phyloP scores from a whole-genome alignment of 164 flowering plant genomes.

The Stephania japonica region DNA sequence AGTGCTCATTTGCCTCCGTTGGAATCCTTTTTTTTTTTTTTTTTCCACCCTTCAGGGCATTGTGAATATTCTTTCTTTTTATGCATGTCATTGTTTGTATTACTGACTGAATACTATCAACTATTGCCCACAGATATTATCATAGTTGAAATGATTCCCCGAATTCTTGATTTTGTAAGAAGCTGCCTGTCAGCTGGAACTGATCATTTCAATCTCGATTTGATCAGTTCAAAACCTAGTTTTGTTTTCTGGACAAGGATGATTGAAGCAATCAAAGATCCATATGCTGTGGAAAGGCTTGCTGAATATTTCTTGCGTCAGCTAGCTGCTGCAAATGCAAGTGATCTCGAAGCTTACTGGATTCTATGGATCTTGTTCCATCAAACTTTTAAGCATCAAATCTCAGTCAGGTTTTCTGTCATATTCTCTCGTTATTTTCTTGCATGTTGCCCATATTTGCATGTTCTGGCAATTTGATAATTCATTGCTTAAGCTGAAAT shows the following conservation, averaged over 20 bases:
- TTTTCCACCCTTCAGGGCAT: neutral
- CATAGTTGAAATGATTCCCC: conserved; percentile 49
- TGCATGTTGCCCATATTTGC: neutral
- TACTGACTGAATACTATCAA: neutral
- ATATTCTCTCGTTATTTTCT: conserved; percentile 3
- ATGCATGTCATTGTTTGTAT: neutral
- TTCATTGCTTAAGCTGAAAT: neutral
- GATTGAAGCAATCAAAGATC: conserved; percentile 66
- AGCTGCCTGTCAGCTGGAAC: conserved; percentile 26
- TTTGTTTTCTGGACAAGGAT: conserved; percentile 56
- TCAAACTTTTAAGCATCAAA: conserved; percentile 29
- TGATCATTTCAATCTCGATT: conserved; percentile 21
- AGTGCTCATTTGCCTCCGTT: neutral
- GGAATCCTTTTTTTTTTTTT: neutral
- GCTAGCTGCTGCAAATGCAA: conserved; percentile 40
- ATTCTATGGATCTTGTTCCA: conserved; percentile 68
- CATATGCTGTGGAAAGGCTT: conserved; percentile 70
- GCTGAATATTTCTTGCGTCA: conserved; percentile 70
- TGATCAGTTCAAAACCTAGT: conserved; percentile 40
- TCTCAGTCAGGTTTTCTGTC: conserved; percentile 47
- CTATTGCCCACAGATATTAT: conserved; percentile 55
- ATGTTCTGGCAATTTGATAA: neutral
- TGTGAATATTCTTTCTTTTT: neutral
- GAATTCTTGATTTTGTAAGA: conserved; percentile 43
- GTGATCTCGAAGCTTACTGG: conserved; percentile 85